These are phyloP conservation scores for Hanseniaspora hatyaiensis DNA, from an alignment of 805 yeast genomes.

Conservation along the genomic window DNA sequence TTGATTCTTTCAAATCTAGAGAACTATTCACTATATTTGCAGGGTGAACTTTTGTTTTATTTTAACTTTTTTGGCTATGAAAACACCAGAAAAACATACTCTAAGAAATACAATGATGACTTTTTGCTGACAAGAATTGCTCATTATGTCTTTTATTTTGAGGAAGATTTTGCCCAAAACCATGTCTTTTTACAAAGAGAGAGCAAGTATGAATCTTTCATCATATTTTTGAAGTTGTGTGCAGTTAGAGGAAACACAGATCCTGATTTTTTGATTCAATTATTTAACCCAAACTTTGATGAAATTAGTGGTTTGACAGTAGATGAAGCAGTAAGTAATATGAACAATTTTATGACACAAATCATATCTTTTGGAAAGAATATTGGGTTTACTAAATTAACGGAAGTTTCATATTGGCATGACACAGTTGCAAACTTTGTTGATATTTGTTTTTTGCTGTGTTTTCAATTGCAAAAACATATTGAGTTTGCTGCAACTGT, in stretches of 20 bases:
- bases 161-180: background rate
- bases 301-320: background rate
- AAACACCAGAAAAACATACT: background rate
- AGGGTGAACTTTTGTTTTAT: conserved; percentile 12
- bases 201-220: background rate
- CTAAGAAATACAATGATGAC: background rate
- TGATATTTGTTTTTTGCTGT: background rate
- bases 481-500: no score
- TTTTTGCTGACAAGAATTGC: background rate
- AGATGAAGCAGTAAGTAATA: background rate
- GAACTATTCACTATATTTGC: conserved; percentile 6
- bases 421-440: background rate
- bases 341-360: background rate
- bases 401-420: background rate
- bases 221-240: background rate
- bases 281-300: background rate
- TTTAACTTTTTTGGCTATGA: conserved; percentile 9
- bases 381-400: background rate
- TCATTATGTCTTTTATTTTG: background rate
- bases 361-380: background rate
- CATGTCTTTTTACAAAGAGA: background rate
- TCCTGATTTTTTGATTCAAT: background rate
- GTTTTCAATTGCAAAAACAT: background rate
- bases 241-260: background rate
- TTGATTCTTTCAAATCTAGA: background rate